Conservation (phyloP, 106 monocot species). For the Dendrobium officinale region DNA sequence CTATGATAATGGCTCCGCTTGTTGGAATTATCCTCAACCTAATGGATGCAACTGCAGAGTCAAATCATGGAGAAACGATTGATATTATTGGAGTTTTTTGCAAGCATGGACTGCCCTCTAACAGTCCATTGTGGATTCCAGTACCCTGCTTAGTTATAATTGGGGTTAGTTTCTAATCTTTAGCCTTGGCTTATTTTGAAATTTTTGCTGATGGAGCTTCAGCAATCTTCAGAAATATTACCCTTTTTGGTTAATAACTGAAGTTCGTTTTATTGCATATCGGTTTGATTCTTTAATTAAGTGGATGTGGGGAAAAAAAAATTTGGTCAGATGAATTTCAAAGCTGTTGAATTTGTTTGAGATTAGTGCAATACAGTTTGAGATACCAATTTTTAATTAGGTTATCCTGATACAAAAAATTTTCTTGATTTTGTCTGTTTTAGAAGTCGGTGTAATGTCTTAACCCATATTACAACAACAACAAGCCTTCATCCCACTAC, state of each 20-base stretch:
- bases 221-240: background rate
- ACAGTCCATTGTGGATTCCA: conserved; percentile 81
- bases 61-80: conserved; percentile 32
- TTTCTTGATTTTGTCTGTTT: background rate
- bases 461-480: no score
- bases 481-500: no score
- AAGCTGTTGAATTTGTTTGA: no score
- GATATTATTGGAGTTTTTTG: conserved; percentile 63
- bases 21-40: conserved; percentile 89
- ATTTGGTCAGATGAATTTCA: no score
- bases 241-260: background rate
- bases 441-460: background rate
- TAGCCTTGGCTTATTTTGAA: conserved; percentile 3
- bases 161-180: conserved; percentile 47
- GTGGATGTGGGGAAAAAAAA: no score
- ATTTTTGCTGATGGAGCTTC: background rate
- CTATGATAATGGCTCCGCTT: conserved; percentile 83
- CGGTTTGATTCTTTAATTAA: background rate
- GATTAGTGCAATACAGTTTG: no score
- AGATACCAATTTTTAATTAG: no score
- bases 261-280: background rate
- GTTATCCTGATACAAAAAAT: no score
- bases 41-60: conserved; percentile 39
- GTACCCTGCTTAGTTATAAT: conserved; percentile 76
- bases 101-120: conserved; percentile 81